Base-by-base conservation (phyloP, 208 protist species). In the Phytomonas serpens region DNA sequence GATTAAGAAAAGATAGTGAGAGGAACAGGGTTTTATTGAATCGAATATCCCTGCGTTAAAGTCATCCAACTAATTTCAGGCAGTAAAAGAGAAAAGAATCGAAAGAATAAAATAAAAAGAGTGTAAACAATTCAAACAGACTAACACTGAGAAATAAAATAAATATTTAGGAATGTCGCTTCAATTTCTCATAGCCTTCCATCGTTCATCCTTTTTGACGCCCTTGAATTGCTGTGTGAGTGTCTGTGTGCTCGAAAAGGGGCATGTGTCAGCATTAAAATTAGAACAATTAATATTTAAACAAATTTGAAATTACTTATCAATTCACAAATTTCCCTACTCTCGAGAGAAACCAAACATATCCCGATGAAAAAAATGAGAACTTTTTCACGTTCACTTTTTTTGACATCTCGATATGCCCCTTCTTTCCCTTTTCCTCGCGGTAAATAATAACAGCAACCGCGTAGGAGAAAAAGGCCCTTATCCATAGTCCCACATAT, bases 41-140 rank as follows among this genome's bases (percentile, higher is more conserved):
- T 47, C 40, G 14, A 47, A 47, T 47, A 1, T 47, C 14, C 13
- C 13, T 47, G 40, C 2, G 13, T 47, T 23, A 11, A 47, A 47
- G 9, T 47, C 40, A 47, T 47, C 40, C 1, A 47, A 19, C 40
- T 47, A 47, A 47, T 47, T 19, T 47, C 40, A 47, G 40, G 40
- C 30, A 75, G 42, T 9, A 47, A 10, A 27, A 66, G 33, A 38
- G 52, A 32, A 72, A 52, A 61, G 67, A 34, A 30, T 71, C 29
- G 23, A 1, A 62, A 68, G 57, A 37, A 10, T 0, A 73, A 65
- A 37, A 10, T 0, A 73, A 0, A 73, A 37, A 29, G 30, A 27
- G n/a, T 37, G 23, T 29, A 0, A 47, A 34, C 1, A 38, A 66
- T 52, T 63, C 19, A 7, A 23, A 38, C 23, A 70, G 10, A 64